A percentile compares a stretch with the other conserved stretches of the same genome.
These are phyloP conservation scores for Pestalotiopsis sp. DNA, from an alignment of 2,329 filamentous ascomycete species.

Conservation along the genomic window DNA sequence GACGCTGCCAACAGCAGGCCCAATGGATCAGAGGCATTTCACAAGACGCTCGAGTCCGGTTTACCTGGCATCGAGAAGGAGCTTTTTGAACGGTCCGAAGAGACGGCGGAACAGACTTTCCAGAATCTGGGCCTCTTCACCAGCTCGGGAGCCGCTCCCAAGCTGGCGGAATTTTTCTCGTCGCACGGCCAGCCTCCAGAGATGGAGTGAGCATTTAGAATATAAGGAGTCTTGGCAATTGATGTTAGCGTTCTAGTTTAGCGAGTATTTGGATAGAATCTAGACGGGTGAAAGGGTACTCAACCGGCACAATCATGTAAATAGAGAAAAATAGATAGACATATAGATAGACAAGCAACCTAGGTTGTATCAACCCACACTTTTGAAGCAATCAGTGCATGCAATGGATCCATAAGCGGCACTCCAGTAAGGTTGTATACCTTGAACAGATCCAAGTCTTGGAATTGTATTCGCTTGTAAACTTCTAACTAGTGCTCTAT, in stretches of 20 bases:
- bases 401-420: no score
- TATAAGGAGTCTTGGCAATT: not conserved
- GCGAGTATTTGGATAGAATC: not conserved
- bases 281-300: not conserved
- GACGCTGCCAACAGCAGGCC: not conserved
- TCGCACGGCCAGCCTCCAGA: not conserved
- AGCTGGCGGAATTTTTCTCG: not conserved
- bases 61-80: not conserved
- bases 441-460: no score
- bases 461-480: no score
- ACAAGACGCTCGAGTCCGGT: not conserved
- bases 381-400: not conserved
- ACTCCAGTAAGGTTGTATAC: no score
- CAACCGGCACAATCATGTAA: not conserved
- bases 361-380: not conserved
- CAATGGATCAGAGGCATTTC: not conserved
- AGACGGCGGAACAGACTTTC: not conserved
- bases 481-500: no score
- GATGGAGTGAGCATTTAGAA: not conserved
- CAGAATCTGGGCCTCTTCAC: not conserved
- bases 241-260: not conserved
- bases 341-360: not conserved
- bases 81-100: not conserved
- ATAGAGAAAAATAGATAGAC: not conserved
- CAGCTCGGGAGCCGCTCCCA: not conserved